Evolutionary conservation across 163 green algal genomes (phyloP), one percentile per base, ranked within the genome.

Genomic region (Chlorella variabilis): DNA sequence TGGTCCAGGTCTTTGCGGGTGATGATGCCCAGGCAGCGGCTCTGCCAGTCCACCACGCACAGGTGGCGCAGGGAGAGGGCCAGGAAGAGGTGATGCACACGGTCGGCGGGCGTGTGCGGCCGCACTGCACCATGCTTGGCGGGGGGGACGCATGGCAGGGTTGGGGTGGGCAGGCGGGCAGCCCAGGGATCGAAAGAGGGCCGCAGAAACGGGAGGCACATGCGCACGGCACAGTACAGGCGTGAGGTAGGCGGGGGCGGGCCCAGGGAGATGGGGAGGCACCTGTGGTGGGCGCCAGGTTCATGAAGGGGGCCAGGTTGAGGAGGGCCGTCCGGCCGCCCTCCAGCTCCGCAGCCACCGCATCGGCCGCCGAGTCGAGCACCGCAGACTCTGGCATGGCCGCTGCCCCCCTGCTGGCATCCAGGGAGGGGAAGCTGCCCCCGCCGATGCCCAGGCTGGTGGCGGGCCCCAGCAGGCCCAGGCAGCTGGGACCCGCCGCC

Each of bases 1-100:
- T 88, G 81, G 80, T 97, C 94, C 49, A 98, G 88, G 83, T 98
- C 95, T 87, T 98, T 97, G 56, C 95, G 90, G 8, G 95, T 98
- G 85, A 98, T 96, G 79, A 98, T 96, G 77, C 95, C 95, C 27
- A 93, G 79, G 58, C 96, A 91, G 62, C 83, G 76, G 83, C 93
- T 93, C n/a, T 82, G 69, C 2, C 68, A 80, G 71, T 98, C 92
- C 39, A 96, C 89, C 27, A 98, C 94, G 31, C 90, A 87, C 79
- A 98, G 87, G 84, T 98, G 95, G 18, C 95, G 91, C 86, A 98
- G 87, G 2, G 91, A 93, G 65, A 98, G 89, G 20, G 84, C 38
- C 27, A 90, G 63, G 86, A 98, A 98, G 17, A 95, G 81, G 29
- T 78, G 56, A 84, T 95, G 85, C 59, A 87, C 84, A 0, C 84